Evolutionary conservation across 371 early-diverging fungal species (phyloP).

Genomic region (Syncephalastrum sp.): DNA sequence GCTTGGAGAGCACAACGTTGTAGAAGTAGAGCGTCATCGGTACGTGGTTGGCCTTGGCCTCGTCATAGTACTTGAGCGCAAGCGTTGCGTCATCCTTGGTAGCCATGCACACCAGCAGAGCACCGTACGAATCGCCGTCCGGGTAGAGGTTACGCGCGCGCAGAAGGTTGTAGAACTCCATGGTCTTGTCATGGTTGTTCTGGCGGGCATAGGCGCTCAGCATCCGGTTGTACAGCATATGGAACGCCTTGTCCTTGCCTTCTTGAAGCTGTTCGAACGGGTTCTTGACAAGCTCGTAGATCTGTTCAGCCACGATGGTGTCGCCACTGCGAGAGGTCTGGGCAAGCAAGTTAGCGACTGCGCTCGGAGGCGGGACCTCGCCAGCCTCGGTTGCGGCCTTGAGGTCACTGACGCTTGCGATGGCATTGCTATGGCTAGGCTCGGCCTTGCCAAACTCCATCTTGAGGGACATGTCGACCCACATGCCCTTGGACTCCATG

Average conservation of each 20-base stretch:
- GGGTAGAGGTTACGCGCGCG: slow-evolving; percentile 28
- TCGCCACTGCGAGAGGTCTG: no score
- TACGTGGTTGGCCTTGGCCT: slow-evolving; percentile 54
- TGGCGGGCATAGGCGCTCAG: slow-evolving; percentile 52
- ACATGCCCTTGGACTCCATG: slow-evolving; percentile 28
- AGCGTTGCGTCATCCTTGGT: slow-evolving; percentile 57
- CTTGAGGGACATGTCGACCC: slow-evolving; percentile 11
- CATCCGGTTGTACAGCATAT: slow-evolving; percentile 49
- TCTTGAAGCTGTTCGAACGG: slow-evolving; percentile 5
- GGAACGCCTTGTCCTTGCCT: slow-evolving; percentile 8
- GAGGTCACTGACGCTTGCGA: no score
- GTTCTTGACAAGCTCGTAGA: slow-evolving; percentile 29
- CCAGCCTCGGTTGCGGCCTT: no score
- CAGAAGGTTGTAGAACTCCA: slow-evolving; percentile 49
- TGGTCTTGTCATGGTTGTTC: slow-evolving; percentile 38
- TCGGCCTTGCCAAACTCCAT: no score
- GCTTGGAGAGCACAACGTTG: slow-evolving; percentile 62
- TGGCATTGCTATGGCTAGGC: neutral
- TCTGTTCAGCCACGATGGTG: slow-evolving; percentile 12
- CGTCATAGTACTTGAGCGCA: slow-evolving; percentile 55
- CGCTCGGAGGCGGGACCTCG: no score
- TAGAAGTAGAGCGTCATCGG: slow-evolving; percentile 59
- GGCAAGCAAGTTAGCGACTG: no score
- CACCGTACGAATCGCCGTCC: slow-evolving; percentile 51
- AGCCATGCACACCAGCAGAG: slow-evolving; percentile 44